These are phyloP conservation scores for Stentor roeselii DNA, from an alignment of 73 alveolate genomes.

Conservation along the genomic window DNA sequence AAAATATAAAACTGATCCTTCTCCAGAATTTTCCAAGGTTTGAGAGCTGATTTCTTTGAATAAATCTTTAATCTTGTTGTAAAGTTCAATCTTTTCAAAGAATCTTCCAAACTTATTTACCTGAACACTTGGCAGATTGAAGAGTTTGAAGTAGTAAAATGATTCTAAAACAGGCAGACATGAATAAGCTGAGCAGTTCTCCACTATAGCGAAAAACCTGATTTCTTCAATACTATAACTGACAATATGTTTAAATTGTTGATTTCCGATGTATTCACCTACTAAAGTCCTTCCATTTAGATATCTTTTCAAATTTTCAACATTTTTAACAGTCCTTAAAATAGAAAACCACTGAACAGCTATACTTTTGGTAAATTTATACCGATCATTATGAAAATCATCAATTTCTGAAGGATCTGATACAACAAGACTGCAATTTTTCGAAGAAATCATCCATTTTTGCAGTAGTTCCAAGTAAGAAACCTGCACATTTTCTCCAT, in stretches of 20 bases:
- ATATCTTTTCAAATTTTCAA: conserved; percentile 62
- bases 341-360: conserved; percentile 88
- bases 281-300: conserved; percentile 74
- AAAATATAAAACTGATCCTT: conserved; percentile 89
- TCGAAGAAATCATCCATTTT: conserved; percentile 86
- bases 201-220: conserved; percentile 85
- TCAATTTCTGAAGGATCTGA: conserved; percentile 61
- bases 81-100: conserved; percentile 50
- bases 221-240: conserved; percentile 74
- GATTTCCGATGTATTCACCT: conserved; percentile 96
- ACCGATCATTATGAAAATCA: conserved; percentile 34
- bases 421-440: conserved; percentile 81
- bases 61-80: conserved; percentile 48
- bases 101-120: conserved; percentile 58
- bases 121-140: conserved; percentile 65
- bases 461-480: conserved; percentile 67
- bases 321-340: conserved; percentile 53
- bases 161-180: conserved; percentile 78
- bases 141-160: conserved; percentile 58
- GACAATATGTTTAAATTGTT: conserved; percentile 80
- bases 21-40: conserved; percentile 82
- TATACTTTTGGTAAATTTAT: conserved; percentile 76
- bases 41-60: conserved; percentile 64
- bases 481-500: conserved; percentile 93
- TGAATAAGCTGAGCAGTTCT: conserved; percentile 62